Conservation (phyloP, 192 early-diverging fungal genomes). For the Rhizophagus sp. region DNA sequence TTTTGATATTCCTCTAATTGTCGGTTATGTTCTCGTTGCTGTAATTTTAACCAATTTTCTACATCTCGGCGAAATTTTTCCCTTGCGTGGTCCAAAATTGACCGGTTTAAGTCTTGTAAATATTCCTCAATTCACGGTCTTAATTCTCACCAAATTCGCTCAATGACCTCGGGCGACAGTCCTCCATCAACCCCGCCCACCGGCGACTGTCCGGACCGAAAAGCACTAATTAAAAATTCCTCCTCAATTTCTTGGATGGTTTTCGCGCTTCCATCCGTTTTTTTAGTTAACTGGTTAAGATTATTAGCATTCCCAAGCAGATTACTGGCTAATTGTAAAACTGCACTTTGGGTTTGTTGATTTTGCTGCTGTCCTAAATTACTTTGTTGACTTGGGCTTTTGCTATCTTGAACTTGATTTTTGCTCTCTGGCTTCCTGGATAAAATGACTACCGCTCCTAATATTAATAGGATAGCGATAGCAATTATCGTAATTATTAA, state of each 20-base stretch:
- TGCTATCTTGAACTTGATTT: too few relatives aligned
- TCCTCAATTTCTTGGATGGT: slow-evolving; percentile 1
- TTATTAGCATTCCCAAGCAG: background rate
- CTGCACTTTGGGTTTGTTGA: background rate
- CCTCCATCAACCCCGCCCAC: background rate
- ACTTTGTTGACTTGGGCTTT: too few relatives aligned
- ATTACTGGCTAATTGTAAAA: background rate
- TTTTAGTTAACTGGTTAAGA: background rate
- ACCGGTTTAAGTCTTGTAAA: background rate
- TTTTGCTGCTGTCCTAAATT: background rate
- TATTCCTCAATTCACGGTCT: slow-evolving; percentile 4
- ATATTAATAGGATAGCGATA: too few relatives aligned
- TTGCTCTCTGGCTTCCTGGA: too few relatives aligned
- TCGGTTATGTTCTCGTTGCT: background rate
- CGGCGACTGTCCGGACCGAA: background rate
- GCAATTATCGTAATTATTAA: too few relatives aligned
- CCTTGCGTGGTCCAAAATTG: background rate
- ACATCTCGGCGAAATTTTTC: background rate
- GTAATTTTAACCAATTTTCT: background rate
- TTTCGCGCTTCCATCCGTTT: background rate
- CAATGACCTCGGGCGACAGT: background rate
- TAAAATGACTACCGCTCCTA: too few relatives aligned
- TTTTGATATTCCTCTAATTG: background rate
- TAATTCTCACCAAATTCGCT: background rate
- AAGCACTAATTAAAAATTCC: slow-evolving; percentile 6